Percentiles rank a stretch among this genome's conserved stretches.
Evolutionary conservation across 2,329 filamentous ascomycete genomes (phyloP).

Genomic region (Botrytis galanthina): DNA sequence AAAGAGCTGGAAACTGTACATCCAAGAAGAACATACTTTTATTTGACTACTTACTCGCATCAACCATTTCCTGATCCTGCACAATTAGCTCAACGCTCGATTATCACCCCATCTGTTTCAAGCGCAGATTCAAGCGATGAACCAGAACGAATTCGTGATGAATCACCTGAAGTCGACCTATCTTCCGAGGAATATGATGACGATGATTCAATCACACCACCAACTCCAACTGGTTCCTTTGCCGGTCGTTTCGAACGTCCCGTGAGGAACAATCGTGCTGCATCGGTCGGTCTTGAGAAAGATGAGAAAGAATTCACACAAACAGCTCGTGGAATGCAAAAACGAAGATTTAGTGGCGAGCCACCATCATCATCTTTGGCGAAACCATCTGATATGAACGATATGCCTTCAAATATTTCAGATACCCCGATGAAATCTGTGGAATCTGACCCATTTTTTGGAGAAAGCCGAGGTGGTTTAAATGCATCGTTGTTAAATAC

Average conservation of each 20-base stretch:
- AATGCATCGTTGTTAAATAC: conserved; percentile 22
- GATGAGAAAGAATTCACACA: conserved; percentile 97
- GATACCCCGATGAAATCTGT: conserved; percentile 33
- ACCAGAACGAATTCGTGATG: conserved; percentile 46
- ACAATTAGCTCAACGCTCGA: conserved; percentile 52
- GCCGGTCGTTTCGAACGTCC: conserved; percentile 47
- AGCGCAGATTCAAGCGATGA: conserved; percentile 68
- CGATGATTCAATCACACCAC: conserved; percentile 60
- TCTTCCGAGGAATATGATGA: conserved; percentile 84
- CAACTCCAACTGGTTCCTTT: conserved; percentile 63
- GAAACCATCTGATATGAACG: conserved; percentile 41
- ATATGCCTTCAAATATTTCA: conserved; percentile 20
- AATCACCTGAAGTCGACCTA: conserved; percentile 86
- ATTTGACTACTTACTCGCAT: conserved; percentile 82
- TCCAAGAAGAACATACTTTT: conserved; percentile 94
- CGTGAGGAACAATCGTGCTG: conserved; percentile 65
- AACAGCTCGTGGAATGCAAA: conserved; percentile 77
- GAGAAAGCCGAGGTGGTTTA: conserved; percentile 37
- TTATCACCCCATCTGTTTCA: conserved; percentile 83
- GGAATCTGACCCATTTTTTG: conserved; percentile 34
- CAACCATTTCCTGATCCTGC: conserved; percentile 73
- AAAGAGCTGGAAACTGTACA: conserved; percentile 93
- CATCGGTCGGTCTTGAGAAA: conserved; percentile 84
- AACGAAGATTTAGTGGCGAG: conserved; percentile 55
- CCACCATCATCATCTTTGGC: conserved; percentile 52